These are phyloP conservation scores for Lecanoromycetidae sp. DNA, from an alignment of 2,329 filamentous ascomycete genomes.

Conservation along the genomic window DNA sequence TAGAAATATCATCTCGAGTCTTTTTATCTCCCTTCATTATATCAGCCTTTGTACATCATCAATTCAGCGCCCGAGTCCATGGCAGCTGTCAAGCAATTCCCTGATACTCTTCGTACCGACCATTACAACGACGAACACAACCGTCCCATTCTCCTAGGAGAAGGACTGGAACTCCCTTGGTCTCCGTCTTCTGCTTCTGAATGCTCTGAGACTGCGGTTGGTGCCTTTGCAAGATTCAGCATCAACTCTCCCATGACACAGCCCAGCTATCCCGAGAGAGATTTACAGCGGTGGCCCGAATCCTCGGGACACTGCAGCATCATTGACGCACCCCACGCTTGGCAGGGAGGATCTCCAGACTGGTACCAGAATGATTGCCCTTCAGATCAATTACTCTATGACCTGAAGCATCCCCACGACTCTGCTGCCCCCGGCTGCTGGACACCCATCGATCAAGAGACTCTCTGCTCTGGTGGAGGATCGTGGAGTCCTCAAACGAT, in stretches of 20 bases:
- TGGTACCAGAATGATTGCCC: background rate
- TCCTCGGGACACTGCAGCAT: background rate
- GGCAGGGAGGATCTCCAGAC: constrained; percentile 2
- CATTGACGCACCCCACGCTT: constrained; percentile 8
- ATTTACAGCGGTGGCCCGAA: background rate
- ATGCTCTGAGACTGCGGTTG: background rate
- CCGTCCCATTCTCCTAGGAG: background rate
- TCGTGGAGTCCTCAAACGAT: constrained; percentile 13
- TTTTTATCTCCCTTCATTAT: background rate
- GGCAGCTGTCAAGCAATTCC: constrained; percentile 3
- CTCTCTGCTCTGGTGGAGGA: constrained; percentile 12
- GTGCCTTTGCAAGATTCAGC: background rate
- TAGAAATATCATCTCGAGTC: background rate
- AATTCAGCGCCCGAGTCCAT: background rate
- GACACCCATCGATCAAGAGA: constrained; percentile 13
- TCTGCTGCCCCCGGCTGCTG: constrained; percentile 2
- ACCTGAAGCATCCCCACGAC: constrained; percentile 3
- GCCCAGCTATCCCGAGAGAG: background rate
- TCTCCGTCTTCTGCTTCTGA: background rate
- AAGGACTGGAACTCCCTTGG: background rate
- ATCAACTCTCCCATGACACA: background rate
- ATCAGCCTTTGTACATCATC: background rate
- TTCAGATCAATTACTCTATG: constrained; percentile 2
- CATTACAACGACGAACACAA: background rate
- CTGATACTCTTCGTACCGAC: background rate